Evolutionary conservation across 2,329 filamentous ascomycete genomes (phyloP).

Genomic region (Plectosphaerella cucumerina): DNA sequence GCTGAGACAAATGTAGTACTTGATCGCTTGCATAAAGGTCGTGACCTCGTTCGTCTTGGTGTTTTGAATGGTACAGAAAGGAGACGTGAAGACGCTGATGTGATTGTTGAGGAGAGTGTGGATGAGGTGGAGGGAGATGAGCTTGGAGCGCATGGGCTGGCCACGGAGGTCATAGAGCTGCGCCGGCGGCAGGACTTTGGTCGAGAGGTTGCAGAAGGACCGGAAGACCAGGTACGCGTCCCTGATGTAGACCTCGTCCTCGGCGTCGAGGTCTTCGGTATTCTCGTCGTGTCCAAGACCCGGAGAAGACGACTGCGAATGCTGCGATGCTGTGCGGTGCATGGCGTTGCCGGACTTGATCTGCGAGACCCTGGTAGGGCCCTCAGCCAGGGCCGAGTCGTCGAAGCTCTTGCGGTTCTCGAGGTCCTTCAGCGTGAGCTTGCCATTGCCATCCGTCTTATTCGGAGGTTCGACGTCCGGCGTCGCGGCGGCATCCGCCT

Average conservation of each 20-base stretch:
- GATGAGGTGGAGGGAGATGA: constrained; percentile 91
- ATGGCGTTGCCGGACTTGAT: constrained; percentile 43
- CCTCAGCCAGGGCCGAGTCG: constrained; percentile 63
- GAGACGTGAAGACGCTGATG: constrained; percentile 84
- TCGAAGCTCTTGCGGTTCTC: constrained; percentile 66
- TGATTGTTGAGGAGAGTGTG: constrained; percentile 95
- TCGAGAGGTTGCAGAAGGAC: constrained; percentile 95
- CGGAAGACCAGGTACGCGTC: constrained; percentile 97
- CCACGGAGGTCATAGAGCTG: constrained; percentile 90
- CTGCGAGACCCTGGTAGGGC: constrained; percentile 63
- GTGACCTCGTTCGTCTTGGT: constrained; percentile 86
- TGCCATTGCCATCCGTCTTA: constrained; percentile 38
- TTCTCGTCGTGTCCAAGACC: constrained; percentile 36
- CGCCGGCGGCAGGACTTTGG: constrained; percentile 83
- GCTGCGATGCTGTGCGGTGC: constrained; percentile 46
- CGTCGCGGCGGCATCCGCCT: constrained; percentile 19
- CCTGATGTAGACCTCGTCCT: constrained; percentile 95
- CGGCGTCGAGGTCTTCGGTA: constrained; percentile 59
- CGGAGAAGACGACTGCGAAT: constrained; percentile 47
- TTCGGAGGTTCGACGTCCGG: constrained; percentile 20
- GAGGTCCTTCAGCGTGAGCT: constrained; percentile 63
- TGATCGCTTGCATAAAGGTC: constrained; percentile 88
- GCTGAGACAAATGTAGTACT: constrained; percentile 94
- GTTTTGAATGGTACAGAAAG: constrained; percentile 86
- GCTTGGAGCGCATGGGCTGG: constrained; percentile 94